Evolutionary conservation across 2,329 filamentous ascomycete genomes (phyloP), one percentile per base, ranked within the genome.

Genomic region (Arthroderma sp.): DNA sequence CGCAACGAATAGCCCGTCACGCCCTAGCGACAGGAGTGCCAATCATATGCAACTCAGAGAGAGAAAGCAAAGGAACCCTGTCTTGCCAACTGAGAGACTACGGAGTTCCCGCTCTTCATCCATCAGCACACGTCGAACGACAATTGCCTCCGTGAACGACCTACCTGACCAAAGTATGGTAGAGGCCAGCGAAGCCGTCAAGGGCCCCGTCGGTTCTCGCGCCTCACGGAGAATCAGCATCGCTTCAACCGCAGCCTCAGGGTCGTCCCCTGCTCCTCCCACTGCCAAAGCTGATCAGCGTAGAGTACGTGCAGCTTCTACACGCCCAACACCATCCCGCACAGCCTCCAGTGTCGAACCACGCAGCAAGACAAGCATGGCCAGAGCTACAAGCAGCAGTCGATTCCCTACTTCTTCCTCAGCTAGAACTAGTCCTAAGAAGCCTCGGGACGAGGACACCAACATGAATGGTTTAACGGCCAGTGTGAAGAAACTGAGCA

Each of bases 21-120:
- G 73, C 2, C 69, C 75, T 11, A 77, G 81, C 11, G 76, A 76
- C 49, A 67, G 73, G 41, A 23, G 13, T 19, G 8, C 41, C 11
- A 25, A 23, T 9, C 79, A 77, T n/a, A 87, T 86, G 80, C 84
- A 88, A 61, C 75, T 93, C 56, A 81, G 90, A 33, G 83, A 85
- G 58, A 81, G 88, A 60, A 89, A 85, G 67, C 66, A 74, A 9
- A 78, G 75, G 59, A 65, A 68, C 1, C 67, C 70, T 0, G 62
- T 65, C 1, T 70, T n/a, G 76, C 78, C 8, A 74, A 77, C n/a
- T 76, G 78, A 1, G 77, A 79, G 11, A 78, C 79, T 54, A 77
- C 77, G 38, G 74, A 77, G 19, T 65, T 73, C 74, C 31, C 72
- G 70, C 55, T 61, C 65, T 31, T 56, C 61, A 21, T 61, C 67